These are phyloP conservation scores for Stentor roeselii DNA, from an alignment of 73 alveolate species.

Conservation along the genomic window DNA sequence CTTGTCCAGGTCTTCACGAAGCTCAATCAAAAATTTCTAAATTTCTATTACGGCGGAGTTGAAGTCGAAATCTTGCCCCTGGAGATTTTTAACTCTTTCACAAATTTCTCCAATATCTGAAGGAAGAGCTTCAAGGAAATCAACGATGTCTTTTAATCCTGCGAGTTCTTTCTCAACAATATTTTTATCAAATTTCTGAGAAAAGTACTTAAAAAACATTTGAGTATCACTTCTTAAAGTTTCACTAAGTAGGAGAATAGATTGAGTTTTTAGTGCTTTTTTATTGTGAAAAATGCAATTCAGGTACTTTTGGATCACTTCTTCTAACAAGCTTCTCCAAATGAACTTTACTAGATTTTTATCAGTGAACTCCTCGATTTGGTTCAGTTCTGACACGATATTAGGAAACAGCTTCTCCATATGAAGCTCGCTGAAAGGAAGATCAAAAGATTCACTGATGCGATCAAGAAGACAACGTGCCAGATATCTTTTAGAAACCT, in stretches of 20 bases:
- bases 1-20: not conserved
- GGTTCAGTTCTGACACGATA: not conserved
- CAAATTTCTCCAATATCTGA: slow-evolving; percentile 53
- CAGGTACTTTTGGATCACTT: not conserved
- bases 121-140: slow-evolving; percentile 55
- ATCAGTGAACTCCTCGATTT: not conserved
- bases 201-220: not conserved
- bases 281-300: not conserved
- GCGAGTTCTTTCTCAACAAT: slow-evolving; percentile 50
- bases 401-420: not conserved
- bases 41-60: slow-evolving; percentile 39
- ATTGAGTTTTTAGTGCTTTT: not conserved
- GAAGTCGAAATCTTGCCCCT: slow-evolving; percentile 60
- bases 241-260: not conserved
- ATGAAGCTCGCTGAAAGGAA: slow-evolving; percentile 1
- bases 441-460: not conserved
- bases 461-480: slow-evolving; percentile 2
- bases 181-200: slow-evolving; percentile 14
- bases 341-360: not conserved
- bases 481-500: slow-evolving; percentile 43
- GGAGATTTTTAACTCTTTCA: slow-evolving; percentile 57
- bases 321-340: slow-evolving; percentile 14
- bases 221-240: slow-evolving; percentile 16
- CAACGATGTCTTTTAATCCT: slow-evolving; percentile 56
- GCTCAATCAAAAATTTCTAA: not conserved